Evolutionary conservation across 1,284 basidiomycete genomes (phyloP).

Genomic region (Neotropicomus parvogracilis): DNA sequence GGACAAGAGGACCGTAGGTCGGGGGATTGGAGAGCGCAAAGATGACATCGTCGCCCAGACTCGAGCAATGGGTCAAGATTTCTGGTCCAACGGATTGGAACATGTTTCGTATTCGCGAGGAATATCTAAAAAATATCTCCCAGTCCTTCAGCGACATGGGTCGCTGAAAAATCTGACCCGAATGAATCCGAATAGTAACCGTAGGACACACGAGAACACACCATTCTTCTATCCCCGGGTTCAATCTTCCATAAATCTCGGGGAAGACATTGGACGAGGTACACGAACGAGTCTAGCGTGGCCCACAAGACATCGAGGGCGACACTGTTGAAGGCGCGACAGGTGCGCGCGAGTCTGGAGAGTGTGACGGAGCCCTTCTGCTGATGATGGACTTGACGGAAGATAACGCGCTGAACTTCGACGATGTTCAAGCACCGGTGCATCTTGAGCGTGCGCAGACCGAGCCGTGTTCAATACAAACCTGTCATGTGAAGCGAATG

Average conservation of each 20-base stretch:
- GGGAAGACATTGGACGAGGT: constrained; percentile 27
- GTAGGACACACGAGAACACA: constrained; percentile 5
- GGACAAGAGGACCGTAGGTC: constrained; percentile 22
- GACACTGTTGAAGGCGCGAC: constrained; percentile 19
- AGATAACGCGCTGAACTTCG: constrained; percentile 26
- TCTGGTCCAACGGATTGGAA: background rate
- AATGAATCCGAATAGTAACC: constrained; percentile 4
- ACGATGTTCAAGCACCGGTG: constrained; percentile 26
- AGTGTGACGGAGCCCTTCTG: constrained; percentile 7
- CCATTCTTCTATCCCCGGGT: constrained; percentile 8
- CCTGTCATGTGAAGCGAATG: too few relatives aligned
- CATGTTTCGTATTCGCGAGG: constrained; percentile 18
- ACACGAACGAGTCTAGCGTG: constrained; percentile 18
- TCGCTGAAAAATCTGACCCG: constrained; percentile 21
- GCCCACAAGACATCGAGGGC: constrained; percentile 30
- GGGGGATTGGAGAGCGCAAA: constrained; percentile 26
- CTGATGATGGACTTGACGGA: constrained; percentile 12
- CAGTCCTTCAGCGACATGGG: constrained; percentile 30
- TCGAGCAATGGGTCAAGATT: constrained; percentile 1
- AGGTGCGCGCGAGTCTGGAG: constrained; percentile 28
- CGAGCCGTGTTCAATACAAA: too few relatives aligned
- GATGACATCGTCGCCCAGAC: constrained; percentile 22
- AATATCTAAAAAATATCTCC: constrained; percentile 28
- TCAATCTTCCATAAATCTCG: constrained; percentile 26
- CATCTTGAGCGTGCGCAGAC: constrained; percentile 9